Percentiles rank a stretch among this genome's conserved stretches.
These are phyloP conservation scores for Globisporangium solare DNA, from an alignment of 352 stramenopile genomes.

Conservation along the genomic window DNA sequence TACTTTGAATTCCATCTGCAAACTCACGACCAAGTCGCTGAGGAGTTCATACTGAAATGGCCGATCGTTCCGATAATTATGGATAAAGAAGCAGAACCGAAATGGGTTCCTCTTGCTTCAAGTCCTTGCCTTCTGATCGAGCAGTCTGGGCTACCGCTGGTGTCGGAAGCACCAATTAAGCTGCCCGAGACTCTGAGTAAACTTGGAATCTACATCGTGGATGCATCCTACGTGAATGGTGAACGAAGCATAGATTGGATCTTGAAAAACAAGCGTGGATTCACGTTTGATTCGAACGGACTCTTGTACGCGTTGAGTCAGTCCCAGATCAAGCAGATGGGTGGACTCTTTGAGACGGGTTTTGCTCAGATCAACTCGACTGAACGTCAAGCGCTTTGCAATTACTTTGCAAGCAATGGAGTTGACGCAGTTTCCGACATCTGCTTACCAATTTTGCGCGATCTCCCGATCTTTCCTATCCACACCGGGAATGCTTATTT, in stretches of 20 bases:
- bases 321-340: slow-evolving; percentile 25
- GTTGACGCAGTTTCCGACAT: slow-evolving; percentile 28
- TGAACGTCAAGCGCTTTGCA: slow-evolving; percentile 31
- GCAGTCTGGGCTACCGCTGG: slow-evolving; percentile 6
- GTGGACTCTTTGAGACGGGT: slow-evolving; percentile 33
- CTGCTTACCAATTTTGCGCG: slow-evolving; percentile 32
- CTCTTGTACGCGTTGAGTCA: slow-evolving; percentile 32
- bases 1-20: slow-evolving; percentile 40
- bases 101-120: slow-evolving; percentile 30
- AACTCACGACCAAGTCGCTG: slow-evolving; percentile 19
- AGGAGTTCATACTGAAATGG: slow-evolving; percentile 28
- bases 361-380: slow-evolving; percentile 22
- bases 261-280: slow-evolving; percentile 30
- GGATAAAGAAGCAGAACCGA: slow-evolving; percentile 10
- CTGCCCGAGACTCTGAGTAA: slow-evolving; percentile 25
- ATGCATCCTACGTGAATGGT: slow-evolving; percentile 34
- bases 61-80: slow-evolving; percentile 35
- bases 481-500: slow-evolving; percentile 12
- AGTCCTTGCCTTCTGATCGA: slow-evolving; percentile 33
- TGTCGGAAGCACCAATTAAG: slow-evolving; percentile 1
- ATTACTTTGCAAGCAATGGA: slow-evolving; percentile 38
- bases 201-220: slow-evolving; percentile 38
- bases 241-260: slow-evolving; percentile 44
- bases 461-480: slow-evolving; percentile 49
- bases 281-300: slow-evolving; percentile 41